phyloP scores from a whole-genome alignment of 2,329 filamentous ascomycete genomes.

The Beauveria rudraprayagi region DNA sequence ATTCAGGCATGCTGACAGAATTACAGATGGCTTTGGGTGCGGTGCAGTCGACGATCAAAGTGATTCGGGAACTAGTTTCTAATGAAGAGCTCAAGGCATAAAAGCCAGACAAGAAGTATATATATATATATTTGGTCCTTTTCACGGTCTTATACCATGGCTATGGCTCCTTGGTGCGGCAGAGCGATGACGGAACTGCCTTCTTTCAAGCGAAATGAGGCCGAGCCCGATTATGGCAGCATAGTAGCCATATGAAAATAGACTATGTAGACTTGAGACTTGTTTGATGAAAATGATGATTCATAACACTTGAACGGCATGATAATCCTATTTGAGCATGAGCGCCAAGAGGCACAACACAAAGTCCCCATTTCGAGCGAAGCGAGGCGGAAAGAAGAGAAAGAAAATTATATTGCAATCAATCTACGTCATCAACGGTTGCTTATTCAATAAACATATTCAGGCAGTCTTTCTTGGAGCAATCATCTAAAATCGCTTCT shows the following conservation, averaged over 20 bases:
- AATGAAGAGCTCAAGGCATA: conserved; percentile 13
- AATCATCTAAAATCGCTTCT: background rate
- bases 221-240: background rate
- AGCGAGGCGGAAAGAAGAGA: background rate
- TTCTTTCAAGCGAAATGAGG: background rate
- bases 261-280: too few relatives aligned
- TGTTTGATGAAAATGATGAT: too few relatives aligned
- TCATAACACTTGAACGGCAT: too few relatives aligned
- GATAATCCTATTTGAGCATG: too few relatives aligned
- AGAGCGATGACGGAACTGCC: background rate
- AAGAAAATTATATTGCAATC: background rate
- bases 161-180: background rate
- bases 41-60: conserved; percentile 20
- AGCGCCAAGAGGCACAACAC: background rate
- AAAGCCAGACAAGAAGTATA: background rate
- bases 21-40: conserved; percentile 19
- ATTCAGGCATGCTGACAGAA: background rate
- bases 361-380: background rate
- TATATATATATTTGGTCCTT: background rate
- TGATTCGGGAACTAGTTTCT: conserved; percentile 17
- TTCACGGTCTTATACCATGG: background rate
- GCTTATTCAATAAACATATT: background rate
- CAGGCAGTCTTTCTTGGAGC: background rate
- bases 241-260: too few relatives aligned
- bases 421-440: background rate